phyloP scores from a whole-genome alignment of 257 asterid genomes.

The Agastache rugosa region DNA sequence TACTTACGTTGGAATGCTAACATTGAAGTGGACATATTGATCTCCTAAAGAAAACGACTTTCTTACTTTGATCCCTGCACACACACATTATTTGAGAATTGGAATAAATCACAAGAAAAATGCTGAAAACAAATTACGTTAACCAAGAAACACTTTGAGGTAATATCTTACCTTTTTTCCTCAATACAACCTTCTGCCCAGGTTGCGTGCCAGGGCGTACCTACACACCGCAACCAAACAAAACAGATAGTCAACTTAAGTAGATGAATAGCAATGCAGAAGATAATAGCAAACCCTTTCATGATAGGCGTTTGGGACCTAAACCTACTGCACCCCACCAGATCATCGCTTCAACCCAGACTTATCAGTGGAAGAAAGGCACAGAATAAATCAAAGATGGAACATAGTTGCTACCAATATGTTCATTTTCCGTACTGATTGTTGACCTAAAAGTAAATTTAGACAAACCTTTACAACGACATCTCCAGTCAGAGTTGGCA shows the following conservation, averaged over 20 bases:
- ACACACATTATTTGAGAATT: conserved; percentile 5
- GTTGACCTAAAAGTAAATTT: neutral
- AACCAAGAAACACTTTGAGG: conserved; percentile 22
- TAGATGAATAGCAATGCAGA: neutral
- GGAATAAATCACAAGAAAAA: neutral
- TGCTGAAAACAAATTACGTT: conserved; percentile 5
- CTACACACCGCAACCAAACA: conserved; percentile 45
- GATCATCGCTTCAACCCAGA: neutral
- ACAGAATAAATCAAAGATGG: neutral
- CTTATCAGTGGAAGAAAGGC: neutral
- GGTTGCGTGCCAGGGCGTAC: conserved; percentile 97
- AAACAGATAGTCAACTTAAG: conserved; percentile 19
- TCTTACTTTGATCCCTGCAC: conserved; percentile 80
- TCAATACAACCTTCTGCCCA: conserved; percentile 91
- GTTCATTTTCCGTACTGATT: neutral
- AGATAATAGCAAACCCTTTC: neutral
- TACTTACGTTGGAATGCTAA: conserved; percentile 87
- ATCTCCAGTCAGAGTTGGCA: conserved; percentile 91
- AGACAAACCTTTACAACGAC: conserved; percentile 84
- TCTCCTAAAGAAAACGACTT: conserved; percentile 80
- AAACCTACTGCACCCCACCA: neutral
- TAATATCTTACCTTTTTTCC: conserved; percentile 63
- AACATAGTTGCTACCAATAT: neutral
- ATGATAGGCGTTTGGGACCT: neutral
- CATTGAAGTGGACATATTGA: conserved; percentile 86